Evolutionary conservation across 1,284 basidiomycete species (phyloP).

Genomic region (Entoloma clypeatum): DNA sequence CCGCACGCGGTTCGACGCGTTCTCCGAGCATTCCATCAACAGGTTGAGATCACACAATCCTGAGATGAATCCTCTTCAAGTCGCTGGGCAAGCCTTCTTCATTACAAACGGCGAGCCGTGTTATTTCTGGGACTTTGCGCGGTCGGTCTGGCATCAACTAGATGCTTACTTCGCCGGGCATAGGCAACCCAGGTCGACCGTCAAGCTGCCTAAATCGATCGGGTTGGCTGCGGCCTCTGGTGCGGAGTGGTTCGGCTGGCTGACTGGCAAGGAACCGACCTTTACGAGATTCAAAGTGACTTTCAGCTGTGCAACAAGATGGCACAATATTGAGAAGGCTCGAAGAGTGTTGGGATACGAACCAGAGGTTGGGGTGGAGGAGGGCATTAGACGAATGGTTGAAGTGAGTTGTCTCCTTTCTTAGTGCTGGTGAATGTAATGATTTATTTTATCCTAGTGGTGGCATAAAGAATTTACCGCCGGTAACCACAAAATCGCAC

Average conservation of each 20-base stretch:
- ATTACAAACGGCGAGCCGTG: conserved; percentile 97
- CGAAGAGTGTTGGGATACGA: conserved; percentile 90
- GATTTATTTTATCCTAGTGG: conserved; percentile 31
- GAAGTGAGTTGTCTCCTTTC: conserved; percentile 45
- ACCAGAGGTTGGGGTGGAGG: conserved; percentile 85
- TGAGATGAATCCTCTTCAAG: conserved; percentile 55
- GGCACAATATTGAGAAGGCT: conserved; percentile 96
- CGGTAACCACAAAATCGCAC: conserved; percentile 32
- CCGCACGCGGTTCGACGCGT: conserved; percentile 73
- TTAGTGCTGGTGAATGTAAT: not conserved
- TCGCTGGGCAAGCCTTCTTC: conserved; percentile 95
- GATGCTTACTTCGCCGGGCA: conserved; percentile 55
- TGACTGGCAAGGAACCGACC: conserved; percentile 79
- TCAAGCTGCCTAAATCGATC: conserved; percentile 61
- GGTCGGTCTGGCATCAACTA: conserved; percentile 81
- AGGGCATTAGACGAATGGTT: conserved; percentile 80
- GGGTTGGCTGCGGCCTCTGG: conserved; percentile 70
- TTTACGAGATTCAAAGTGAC: conserved; percentile 89
- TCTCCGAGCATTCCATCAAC: conserved; percentile 53
- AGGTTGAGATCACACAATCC: conserved; percentile 43
- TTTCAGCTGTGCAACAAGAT: conserved; percentile 72
- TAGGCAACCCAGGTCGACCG: conserved; percentile 34
- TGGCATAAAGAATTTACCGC: conserved; percentile 40
- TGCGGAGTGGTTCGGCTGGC: conserved; percentile 73
- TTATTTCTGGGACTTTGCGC: conserved; percentile 95